Evolutionary conservation across 768 basidiomycete genomes (phyloP).

Genomic region (Megacollybia marginata): DNA sequence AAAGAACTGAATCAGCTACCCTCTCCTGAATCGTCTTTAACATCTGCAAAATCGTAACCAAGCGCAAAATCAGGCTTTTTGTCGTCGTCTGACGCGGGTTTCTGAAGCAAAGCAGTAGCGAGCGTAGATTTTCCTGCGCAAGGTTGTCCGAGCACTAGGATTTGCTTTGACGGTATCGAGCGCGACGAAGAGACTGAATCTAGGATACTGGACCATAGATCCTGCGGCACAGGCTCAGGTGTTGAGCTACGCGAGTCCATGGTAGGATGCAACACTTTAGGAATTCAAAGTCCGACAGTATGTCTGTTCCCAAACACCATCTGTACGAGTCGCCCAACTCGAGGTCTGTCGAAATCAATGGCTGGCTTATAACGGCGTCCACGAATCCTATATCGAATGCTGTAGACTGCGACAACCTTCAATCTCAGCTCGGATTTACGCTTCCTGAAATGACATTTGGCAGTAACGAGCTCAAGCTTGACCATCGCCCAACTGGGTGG

Average conservation of each 20-base stretch:
- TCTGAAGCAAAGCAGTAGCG: constrained; percentile 65
- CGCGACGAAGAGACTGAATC: constrained; percentile 79
- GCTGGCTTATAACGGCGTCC: constrained; percentile 63
- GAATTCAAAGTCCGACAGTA: constrained; percentile 10
- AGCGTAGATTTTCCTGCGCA: constrained; percentile 74
- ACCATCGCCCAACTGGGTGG: constrained; percentile 60
- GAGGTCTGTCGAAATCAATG: constrained; percentile 57
- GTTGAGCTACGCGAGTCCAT: constrained; percentile 51
- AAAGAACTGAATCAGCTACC: constrained; percentile 34
- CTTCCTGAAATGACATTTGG: constrained; percentile 98
- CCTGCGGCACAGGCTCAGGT: constrained; percentile 67
- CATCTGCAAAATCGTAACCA: constrained; percentile 89
- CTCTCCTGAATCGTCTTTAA: constrained; percentile 91
- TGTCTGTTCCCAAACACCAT: constrained; percentile 52
- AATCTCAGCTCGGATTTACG: constrained; percentile 61
- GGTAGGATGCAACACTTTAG: not conserved
- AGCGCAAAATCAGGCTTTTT: constrained; percentile 71
- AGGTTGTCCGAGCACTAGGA: constrained; percentile 77
- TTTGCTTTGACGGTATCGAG: constrained; percentile 79
- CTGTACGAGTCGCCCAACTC: constrained; percentile 65
- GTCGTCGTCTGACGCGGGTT: constrained; percentile 49
- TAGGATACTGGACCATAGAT: constrained; percentile 91
- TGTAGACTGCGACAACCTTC: constrained; percentile 61
- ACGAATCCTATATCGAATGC: constrained; percentile 81
- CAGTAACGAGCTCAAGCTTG: constrained; percentile 64